Evolutionary conservation across 805 yeast genomes (phyloP).

Genomic region (Yarrowia bubula): DNA sequence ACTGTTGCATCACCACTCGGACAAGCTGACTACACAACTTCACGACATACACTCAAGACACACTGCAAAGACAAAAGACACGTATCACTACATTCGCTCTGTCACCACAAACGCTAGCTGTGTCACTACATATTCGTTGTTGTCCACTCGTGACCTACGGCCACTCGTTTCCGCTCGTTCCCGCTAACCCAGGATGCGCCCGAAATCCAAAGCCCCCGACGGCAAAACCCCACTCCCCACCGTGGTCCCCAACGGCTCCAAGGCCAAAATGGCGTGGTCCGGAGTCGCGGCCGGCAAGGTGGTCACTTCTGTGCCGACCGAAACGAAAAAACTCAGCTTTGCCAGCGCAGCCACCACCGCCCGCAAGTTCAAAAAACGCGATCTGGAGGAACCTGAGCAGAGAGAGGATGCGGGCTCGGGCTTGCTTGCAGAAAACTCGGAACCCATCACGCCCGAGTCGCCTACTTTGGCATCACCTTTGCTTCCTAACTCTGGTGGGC

Average conservation of each 20-base stretch:
- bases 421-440: constrained; percentile 1
- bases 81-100: too few relatives aligned
- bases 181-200: constrained; percentile 25
- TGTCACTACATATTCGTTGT: too few relatives aligned
- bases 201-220: constrained; percentile 24
- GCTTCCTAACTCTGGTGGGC: constrained; percentile 42
- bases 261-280: constrained; percentile 27
- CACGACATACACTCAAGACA: too few relatives aligned
- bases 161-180: too few relatives aligned
- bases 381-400: constrained; percentile 7
- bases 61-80: too few relatives aligned
- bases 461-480: constrained; percentile 6
- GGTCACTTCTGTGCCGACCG: constrained; percentile 10
- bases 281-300: constrained; percentile 27
- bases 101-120: too few relatives aligned
- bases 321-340: constrained; percentile 20
- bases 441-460: not conserved
- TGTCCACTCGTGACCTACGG: too few relatives aligned
- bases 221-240: constrained; percentile 21
- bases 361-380: constrained; percentile 23
- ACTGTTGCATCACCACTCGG: too few relatives aligned
- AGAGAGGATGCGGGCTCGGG: not conserved
- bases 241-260: constrained; percentile 22
- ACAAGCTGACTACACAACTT: too few relatives aligned
- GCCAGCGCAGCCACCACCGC: constrained; percentile 8